Base-by-base conservation (phyloP, 2,329 filamentous ascomycete species). In the Xylariaceae sp. region DNA sequence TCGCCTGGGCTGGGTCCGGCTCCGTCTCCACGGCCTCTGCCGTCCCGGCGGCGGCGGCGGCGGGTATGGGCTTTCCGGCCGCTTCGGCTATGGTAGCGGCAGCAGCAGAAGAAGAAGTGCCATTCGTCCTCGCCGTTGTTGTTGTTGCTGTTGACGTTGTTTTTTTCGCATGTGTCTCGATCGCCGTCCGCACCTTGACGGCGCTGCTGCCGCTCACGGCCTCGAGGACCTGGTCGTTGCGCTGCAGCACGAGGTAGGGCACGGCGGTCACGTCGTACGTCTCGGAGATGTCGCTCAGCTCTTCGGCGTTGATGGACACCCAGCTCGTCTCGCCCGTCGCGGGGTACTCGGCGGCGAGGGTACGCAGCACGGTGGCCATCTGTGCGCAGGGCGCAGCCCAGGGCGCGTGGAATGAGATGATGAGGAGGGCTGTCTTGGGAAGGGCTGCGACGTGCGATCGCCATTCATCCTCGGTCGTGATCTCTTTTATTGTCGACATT, bases 381-480 rank as follows among this genome's bases (percentile, higher is more conserved):
- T 97, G 92, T 59, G 89, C 86, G 79, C 94, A 97, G 39, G 94
- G 94, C 55, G 92, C 92, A 24, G 94, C 94, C 94, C 94, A 99
- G 62, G 92, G 89, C 16, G 94, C 92, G 73, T 97, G 89, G 80
- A 99, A 99, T 72, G 92, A 97, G 69, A 96, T 84, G 68, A 97
- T 81, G 59, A 93, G 81, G 55, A 97, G 84, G 13, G 89, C 84
- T 13, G 86, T 82, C 2, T 87, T 69, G 9, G 89, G 83, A 11
- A 92, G 80, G 35, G 84, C 80, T 58, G 80, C 78, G 58, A 90
- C 77, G 68, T 88, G 81, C 61, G 83, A 76, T 62, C 86, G 79
- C 85, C 94, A 97, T 65, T 86, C 85, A 63, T 81, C 76, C 66
- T 91, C 84, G 64, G 82, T 85, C 64, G 84, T 82, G 74, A 97